phyloP scores from a whole-genome alignment of 2,329 filamentous ascomycete genomes.

The Talaromyces funiculosus region DNA sequence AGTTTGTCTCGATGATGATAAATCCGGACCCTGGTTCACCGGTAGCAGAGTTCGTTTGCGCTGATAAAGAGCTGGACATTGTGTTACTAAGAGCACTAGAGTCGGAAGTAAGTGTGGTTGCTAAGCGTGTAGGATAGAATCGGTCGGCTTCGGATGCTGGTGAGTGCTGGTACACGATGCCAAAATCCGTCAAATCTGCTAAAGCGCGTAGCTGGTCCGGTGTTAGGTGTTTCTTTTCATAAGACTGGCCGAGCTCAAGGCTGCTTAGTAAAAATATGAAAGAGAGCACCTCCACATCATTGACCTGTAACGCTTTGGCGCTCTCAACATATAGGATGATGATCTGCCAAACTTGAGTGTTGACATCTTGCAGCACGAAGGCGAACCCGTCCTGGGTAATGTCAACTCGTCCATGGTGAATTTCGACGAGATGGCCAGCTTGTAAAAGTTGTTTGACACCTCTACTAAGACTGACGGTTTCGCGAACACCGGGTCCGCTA shows the following conservation, averaged over 20 bases:
- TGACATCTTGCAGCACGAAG: conserved; percentile 89
- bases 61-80: conserved; percentile 58
- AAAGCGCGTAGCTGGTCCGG: conserved; percentile 81
- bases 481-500: conserved; percentile 44
- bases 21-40: conserved; percentile 53
- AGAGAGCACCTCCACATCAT: conserved; percentile 86
- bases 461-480: conserved; percentile 54
- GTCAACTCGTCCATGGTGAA: conserved; percentile 50
- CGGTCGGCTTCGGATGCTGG: conserved; percentile 39
- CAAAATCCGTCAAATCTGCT: conserved; percentile 84
- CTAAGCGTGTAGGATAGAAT: conserved; percentile 87
- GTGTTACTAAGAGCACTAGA: conserved; percentile 66
- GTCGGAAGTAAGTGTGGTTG: conserved; percentile 82
- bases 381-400: conserved; percentile 94
- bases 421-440: conserved; percentile 72
- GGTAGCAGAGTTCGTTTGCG: conserved; percentile 28
- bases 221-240: conserved; percentile 78
- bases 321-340: conserved; percentile 89
- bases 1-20: conserved; percentile 97
- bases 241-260: conserved; percentile 83
- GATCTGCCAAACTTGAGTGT: conserved; percentile 94
- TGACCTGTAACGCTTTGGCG: conserved; percentile 67
- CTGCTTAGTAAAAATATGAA: conserved; percentile 95
- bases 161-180: conserved; percentile 68
- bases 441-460: conserved; percentile 81